Base-by-base conservation (phyloP, 2,329 filamentous ascomycete genomes). In the Triangularia setosa region DNA sequence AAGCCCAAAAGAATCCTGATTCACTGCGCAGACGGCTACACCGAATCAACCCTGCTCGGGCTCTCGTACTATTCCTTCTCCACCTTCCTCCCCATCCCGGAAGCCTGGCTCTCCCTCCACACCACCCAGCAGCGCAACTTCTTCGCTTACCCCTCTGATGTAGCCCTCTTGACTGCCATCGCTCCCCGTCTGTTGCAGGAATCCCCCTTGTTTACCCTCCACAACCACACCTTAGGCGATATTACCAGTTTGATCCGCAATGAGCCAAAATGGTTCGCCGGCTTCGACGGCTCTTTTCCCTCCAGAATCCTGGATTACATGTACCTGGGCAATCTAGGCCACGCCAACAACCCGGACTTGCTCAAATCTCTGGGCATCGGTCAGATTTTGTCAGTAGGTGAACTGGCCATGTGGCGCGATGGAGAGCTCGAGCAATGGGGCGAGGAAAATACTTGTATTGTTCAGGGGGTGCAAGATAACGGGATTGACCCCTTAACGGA, bases 11-110 rank as follows among this genome's bases (percentile, higher is more conserved):
- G 88, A 73, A 87, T 98, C 33, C 84, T 98, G 30, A 91, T 99
- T 48, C 94, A 98, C 76, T 98, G 95, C 75, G 89, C 90, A 1
- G 95, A 99, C 75, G 95, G 95, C 18, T 99, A 99, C 73, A 99
- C 95, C 0, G 95, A 99, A 77, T 94, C 91, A 1, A 93, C 93
- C 1, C 84, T 99, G 76, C 83, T 99, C 18, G 92, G 87, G 1
- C 86, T 99, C 44, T 92, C 94, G 9, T 99, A 99, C 77, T 92
- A 90, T 74, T 96, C 96, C 83, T 99, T 93, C 76, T 92, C 91
- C 61, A 92, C 95, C 67, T 92, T 92, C 6, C 81, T 87, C 11
- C 85, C 93, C 0, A 85, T 94, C 0, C 90, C 93, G 27, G 87
- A 93, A 63, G 93, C 95, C 8, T 98, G 93, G 93, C 81, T 98